A percentile compares a stretch with the other conserved stretches of the same genome.
phyloP scores from a whole-genome alignment of 1,139 yeast genomes.

The Meyerozyma sp. region DNA sequence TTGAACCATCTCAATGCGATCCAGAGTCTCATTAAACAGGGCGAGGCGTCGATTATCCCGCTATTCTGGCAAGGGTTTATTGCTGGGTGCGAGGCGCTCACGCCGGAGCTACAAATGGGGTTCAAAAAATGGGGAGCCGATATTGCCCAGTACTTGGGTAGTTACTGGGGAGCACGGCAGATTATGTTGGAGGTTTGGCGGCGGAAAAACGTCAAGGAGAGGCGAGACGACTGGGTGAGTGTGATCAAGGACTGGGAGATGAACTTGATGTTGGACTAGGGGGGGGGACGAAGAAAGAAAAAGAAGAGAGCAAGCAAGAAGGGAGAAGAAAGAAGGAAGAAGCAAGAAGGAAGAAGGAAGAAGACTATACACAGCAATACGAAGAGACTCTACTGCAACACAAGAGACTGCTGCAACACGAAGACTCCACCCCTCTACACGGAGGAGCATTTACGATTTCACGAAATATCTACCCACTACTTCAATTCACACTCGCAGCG shows the following conservation, averaged over 20 bases:
- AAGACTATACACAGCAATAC: no score
- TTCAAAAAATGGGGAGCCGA: constrained; percentile 80
- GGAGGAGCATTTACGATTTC: no score
- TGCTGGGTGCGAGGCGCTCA: constrained; percentile 79
- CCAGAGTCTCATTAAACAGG: constrained; percentile 50
- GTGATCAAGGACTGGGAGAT: constrained; percentile 82
- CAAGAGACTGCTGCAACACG: no score
- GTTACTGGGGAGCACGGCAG: constrained; percentile 82
- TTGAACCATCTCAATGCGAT: constrained; percentile 62
- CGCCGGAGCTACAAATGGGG: constrained; percentile 53
- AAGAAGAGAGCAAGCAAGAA: not conserved
- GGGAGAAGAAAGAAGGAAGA: not conserved
- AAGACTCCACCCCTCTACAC: no score
- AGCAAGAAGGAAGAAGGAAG: not conserved
- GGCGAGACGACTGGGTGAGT: constrained; percentile 69
- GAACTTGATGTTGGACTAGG: constrained; percentile 64
- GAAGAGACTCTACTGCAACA: no score
- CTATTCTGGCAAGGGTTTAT: constrained; percentile 87
- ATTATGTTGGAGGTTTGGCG: constrained; percentile 88
- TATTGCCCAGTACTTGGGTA: constrained; percentile 69
- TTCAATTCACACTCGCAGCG: no score
- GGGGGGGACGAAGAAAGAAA: not conserved
- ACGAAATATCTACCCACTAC: no score
- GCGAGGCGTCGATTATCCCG: constrained; percentile 62
- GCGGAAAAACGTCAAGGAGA: constrained; percentile 54